Evolutionary conservation across 345 rosid species (phyloP), one percentile per base, ranked within the genome.

Genomic region (Microthlaspi erraticum): DNA sequence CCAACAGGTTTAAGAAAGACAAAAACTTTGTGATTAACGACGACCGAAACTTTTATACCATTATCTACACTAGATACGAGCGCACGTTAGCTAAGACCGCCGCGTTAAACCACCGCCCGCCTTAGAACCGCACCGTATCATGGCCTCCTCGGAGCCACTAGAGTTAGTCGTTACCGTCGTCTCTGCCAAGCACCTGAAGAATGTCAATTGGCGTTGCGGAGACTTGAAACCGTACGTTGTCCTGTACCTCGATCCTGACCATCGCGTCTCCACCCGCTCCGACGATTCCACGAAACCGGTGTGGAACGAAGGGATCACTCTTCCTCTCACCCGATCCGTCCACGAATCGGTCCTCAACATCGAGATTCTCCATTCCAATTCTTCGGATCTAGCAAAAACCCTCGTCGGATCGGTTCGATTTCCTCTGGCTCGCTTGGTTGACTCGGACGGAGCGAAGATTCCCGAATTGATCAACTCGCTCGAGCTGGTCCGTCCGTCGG

Each of bases 191-290:
- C 81, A 87, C 56, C 82, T 87, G 17, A 85, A 87, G 64, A 87
- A 87, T 45, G 86, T 87, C 6, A 87, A 87, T 68, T 85, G 92
- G 92, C 80, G 92, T 57, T 66, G 82, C 74, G 92, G 92, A 9
- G 75, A 78, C 6, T 70, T 85, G 63, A 79, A 69, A 59, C 89
- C 92, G 5, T 85, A 83, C 78, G 89, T 75, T 36, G 81, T 83
- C 44, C 63, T 83, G 8, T 83, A 81, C 81, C 77, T 87, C 32
- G 89, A 85, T 48, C 59, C 80, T 1, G 79, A 68, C 49, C 59
- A 48, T 33, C 82, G 85, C 12, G 80, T 76, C 84, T 78, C 87
- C 43, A 87, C 87, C 7, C 80, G 75, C 46, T 70, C 80, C 19
- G 89, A 85, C 20, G 78, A 79, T n/a, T 74, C 76, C 13, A 66